These are phyloP conservation scores for Cucumis cinereus DNA, from an alignment of 306 rosid species.

Conservation along the genomic window DNA sequence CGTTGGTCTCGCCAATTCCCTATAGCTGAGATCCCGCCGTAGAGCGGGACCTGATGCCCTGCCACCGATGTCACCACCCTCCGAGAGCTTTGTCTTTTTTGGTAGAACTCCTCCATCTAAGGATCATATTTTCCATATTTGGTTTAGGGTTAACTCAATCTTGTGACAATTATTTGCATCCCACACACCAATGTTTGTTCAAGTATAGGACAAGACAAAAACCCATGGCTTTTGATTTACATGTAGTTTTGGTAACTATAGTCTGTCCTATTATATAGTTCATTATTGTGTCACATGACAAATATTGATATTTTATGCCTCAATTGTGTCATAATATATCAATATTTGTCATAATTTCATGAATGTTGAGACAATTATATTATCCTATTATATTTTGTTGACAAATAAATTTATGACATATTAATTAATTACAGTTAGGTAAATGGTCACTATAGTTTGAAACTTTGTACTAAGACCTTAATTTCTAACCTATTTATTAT, in stretches of 20 bases:
- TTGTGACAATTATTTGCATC: background rate
- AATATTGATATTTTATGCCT: too few relatives aligned
- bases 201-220: background rate
- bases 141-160: background rate
- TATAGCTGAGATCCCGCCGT: constrained; percentile 54
- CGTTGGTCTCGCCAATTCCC: constrained; percentile 14
- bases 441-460: too few relatives aligned
- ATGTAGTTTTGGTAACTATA: background rate
- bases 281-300: too few relatives aligned
- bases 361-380: too few relatives aligned
- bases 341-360: too few relatives aligned
- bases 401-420: too few relatives aligned
- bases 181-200: background rate
- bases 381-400: too few relatives aligned
- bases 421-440: too few relatives aligned
- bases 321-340: too few relatives aligned
- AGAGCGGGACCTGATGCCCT: constrained; percentile 64
- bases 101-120: constrained; percentile 54
- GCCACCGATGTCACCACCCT: constrained; percentile 30
- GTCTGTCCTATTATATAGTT: too few relatives aligned
- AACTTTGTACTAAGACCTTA: too few relatives aligned
- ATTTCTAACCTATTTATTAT: too few relatives aligned
- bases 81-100: constrained; percentile 43
- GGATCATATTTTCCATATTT: background rate
- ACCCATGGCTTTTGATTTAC: background rate